These are phyloP conservation scores for Globisporangium uncinulatum DNA, from an alignment of 352 stramenopile species.

Conservation along the genomic window DNA sequence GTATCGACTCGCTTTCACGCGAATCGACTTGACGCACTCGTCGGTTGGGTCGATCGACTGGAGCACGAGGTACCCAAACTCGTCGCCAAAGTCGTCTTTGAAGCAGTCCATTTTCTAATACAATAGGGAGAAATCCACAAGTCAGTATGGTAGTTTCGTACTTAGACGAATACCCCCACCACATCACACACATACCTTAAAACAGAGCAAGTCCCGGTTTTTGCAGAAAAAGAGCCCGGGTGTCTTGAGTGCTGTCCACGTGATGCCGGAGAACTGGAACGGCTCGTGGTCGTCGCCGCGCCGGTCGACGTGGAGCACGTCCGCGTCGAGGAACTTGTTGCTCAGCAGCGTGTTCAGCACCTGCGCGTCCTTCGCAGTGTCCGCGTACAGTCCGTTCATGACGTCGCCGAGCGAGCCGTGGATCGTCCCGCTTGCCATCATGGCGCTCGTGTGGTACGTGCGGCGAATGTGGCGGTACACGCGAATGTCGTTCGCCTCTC, in stretches of 20 bases:
- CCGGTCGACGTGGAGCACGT: slow-evolving; percentile 67
- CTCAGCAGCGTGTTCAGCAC: slow-evolving; percentile 62
- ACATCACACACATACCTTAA: slow-evolving; percentile 29
- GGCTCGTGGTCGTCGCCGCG: slow-evolving; percentile 46
- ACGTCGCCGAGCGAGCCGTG: slow-evolving; percentile 60
- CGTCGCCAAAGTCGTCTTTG: slow-evolving; percentile 52
- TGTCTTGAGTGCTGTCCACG: slow-evolving; percentile 60
- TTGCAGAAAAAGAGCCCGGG: slow-evolving; percentile 48
- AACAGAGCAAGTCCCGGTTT: slow-evolving; percentile 68
- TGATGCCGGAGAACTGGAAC: slow-evolving; percentile 72
- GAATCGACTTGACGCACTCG: slow-evolving; percentile 14
- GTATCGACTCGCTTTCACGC: slow-evolving; percentile 19
- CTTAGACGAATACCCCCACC: neutral
- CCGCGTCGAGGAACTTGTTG: slow-evolving; percentile 41
- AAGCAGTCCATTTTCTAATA: slow-evolving; percentile 61
- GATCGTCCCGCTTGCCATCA: slow-evolving; percentile 57
- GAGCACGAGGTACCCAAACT: slow-evolving; percentile 62
- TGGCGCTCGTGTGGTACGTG: slow-evolving; percentile 34
- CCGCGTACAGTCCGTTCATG: slow-evolving; percentile 75
- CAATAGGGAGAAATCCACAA: too few species aligned
- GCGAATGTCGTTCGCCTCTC: slow-evolving; percentile 51
- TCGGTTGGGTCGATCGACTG: slow-evolving; percentile 56
- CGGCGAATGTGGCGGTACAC: slow-evolving; percentile 46
- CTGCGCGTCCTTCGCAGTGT: slow-evolving; percentile 57
- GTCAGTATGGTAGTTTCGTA: neutral